These are phyloP conservation scores for Trichosanthes cucumerina DNA, from an alignment of 306 rosid species.

Conservation along the genomic window DNA sequence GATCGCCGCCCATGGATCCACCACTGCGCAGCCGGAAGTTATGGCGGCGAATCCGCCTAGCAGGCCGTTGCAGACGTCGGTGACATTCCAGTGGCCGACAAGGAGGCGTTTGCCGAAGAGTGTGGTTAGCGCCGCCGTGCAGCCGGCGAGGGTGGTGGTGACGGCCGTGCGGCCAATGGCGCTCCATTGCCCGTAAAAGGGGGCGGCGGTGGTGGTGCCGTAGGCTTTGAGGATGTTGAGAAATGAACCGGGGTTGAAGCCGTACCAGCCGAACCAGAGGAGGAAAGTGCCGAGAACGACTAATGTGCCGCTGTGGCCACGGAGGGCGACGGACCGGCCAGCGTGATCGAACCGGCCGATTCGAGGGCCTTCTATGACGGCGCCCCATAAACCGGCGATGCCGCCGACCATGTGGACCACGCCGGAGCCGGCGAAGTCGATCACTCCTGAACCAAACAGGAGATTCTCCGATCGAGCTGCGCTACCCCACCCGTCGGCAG, in stretches of 20 bases:
- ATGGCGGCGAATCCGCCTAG: slow-evolving; percentile 60
- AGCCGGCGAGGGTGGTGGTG: slow-evolving; percentile 49
- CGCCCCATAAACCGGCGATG: slow-evolving; percentile 55
- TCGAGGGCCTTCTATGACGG: slow-evolving; percentile 47
- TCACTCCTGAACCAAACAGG: slow-evolving; percentile 43
- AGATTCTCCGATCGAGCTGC: slow-evolving; percentile 19
- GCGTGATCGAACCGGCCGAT: slow-evolving; percentile 39
- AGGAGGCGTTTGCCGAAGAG: slow-evolving; percentile 37
- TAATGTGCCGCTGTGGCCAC: slow-evolving; percentile 44
- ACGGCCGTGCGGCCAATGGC: slow-evolving; percentile 54
- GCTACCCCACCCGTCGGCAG: slow-evolving; percentile 46
- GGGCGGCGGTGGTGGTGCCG: slow-evolving; percentile 22
- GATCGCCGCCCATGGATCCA: slow-evolving; percentile 58
- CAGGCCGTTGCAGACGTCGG: slow-evolving; percentile 49
- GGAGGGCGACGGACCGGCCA: slow-evolving; percentile 29
- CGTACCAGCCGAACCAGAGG: slow-evolving; percentile 63
- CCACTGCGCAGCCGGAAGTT: slow-evolving; percentile 44
- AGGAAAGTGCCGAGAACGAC: slow-evolving; percentile 44
- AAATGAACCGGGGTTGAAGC: slow-evolving; percentile 61
- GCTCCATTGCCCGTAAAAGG: slow-evolving; percentile 52
- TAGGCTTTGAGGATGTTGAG: slow-evolving; percentile 31
- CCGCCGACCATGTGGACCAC: slow-evolving; percentile 61
- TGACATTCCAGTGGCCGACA: slow-evolving; percentile 47
- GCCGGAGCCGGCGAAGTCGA: slow-evolving; percentile 60
- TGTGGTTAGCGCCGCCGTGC: slow-evolving; percentile 34